Evolutionary conservation across 345 rosid genomes (phyloP), one percentile per base, ranked within the genome.

Genomic region (Dimocarpus longan): DNA sequence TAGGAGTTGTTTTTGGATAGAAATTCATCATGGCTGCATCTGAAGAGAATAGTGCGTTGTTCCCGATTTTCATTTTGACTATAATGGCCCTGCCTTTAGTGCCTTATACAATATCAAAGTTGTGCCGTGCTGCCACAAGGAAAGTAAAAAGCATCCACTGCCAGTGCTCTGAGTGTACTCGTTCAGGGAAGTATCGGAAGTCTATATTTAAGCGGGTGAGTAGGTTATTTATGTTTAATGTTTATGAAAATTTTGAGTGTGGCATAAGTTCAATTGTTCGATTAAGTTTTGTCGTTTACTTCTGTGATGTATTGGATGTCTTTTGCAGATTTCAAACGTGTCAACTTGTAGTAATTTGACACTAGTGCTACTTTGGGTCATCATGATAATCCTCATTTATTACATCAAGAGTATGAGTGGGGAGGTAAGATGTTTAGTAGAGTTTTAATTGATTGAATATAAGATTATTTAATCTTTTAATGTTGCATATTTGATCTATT

Each of bases 51-150:
- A 86, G 95, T 78, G 88, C 93, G 0, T 69, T 94, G 89, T 97
- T 97, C 86, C 99, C 99, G 6, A 97, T 94, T 80, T 97, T 97
- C 79, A 91, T 97, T 75, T 87, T 97, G 88, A 97, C 99, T 54
- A 93, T 94, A 69, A 91, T 94, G 98, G 98, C 98, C 44, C 85
- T 94, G 74, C 98, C 98, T 40, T 76, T 94, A 66, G 95, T 97
- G 86, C 99, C 98, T 44, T 94, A 93, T 64, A 97, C 98, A 0
- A 76, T 94, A 69, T 80, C 84, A 52, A 93, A 92, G 84, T 78
- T 96, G 76, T 92, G 93, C 80, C 86, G 78, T 57, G 98, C 96
- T 76, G 88, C 91, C 74, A 86, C 97, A 0, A 91, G 84, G 81
- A 92, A 97, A 75, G 80, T 84, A 40, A 92, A 88, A 93, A 91